Base-by-base conservation (phyloP, 2,329 filamentous ascomycete species). In the Fusarium sp. region DNA sequence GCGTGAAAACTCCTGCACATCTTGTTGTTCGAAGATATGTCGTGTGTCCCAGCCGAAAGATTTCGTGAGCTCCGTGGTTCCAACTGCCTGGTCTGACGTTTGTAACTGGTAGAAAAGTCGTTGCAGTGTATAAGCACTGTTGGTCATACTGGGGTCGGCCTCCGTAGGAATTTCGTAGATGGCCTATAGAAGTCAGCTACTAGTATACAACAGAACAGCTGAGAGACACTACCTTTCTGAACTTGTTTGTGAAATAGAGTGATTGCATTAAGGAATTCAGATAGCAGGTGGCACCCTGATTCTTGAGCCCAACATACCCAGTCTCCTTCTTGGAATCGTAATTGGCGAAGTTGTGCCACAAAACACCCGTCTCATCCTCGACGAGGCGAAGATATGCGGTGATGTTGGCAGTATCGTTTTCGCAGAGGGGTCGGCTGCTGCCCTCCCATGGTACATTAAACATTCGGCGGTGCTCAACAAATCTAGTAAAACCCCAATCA, bases 281-380 rank as follows among this genome's bases (percentile, higher is more conserved):
- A 81, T 96, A 96, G 83, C 94, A 96, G 3, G 94, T 96, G 56
- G 96, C 96, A 73, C 96, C 96, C 83, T 98, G 96, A 79, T 99
- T 99, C 83, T 96, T 96, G 61, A 99, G 86, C 6, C 96, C 96
- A 47, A 99, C 96, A 85, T 95, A 98, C 65, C 96, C 96, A 1
- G 96, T 99, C 84, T 98, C 95, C 81, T 96, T 97, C 85, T 98
- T 99, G n/a, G 96, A 98, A 81, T 99, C 95, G 82, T 99, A 99
- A 84, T 96, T 95, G 81, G 91, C 88, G 82, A 97, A 96, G 83
- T 94, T 96, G 84, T 97, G 94, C 94, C 94, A 97, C 66, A 97
- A 81, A 9, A 96, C 94, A 62, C 94, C 94, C 2, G 94, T 97
- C 72, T 95, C 94, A 78, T 97, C 94, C 79, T 96, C 93, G 55